A percentile compares a stretch with the other conserved stretches of the same genome.
These are phyloP conservation scores for Aspergillus pseudotamarii DNA, from an alignment of 2,329 filamentous ascomycete genomes.

Conservation along the genomic window DNA sequence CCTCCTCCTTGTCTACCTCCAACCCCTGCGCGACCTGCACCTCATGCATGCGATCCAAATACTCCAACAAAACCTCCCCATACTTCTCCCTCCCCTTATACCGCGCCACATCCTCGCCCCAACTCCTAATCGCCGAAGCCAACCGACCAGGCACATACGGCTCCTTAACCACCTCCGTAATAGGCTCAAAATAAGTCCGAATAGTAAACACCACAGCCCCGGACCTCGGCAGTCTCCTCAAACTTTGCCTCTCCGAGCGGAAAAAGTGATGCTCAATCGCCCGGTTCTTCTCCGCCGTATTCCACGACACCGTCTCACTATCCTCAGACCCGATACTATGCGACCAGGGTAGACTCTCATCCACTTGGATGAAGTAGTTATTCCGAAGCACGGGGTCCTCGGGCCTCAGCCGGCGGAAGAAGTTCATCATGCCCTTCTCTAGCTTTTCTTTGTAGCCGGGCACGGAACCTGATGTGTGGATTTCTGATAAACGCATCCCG, in stretches of 20 bases:
- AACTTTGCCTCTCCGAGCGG: conserved; percentile 72
- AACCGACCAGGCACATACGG: conserved; percentile 76
- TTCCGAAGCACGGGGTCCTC: conserved; percentile 70
- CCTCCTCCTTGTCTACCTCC: conserved; percentile 63
- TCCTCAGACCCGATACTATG: conserved; percentile 76
- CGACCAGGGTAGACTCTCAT: conserved; percentile 76
- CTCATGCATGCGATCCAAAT: conserved; percentile 71
- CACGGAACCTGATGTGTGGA: conserved; percentile 77
- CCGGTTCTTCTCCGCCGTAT: conserved; percentile 72
- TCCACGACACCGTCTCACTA: conserved; percentile 66
- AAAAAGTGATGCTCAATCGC: conserved; percentile 76
- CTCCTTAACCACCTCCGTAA: conserved; percentile 69
- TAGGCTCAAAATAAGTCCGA: conserved; percentile 75
- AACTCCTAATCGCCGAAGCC: conserved; percentile 77
- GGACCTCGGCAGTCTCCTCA: conserved; percentile 63
- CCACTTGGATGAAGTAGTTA: conserved; percentile 88
- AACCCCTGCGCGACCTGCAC: conserved; percentile 72
- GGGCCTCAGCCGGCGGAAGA: conserved; percentile 72
- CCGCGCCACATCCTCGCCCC: conserved; percentile 73
- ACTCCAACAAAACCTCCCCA: conserved; percentile 72
- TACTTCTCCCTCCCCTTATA: conserved; percentile 83
- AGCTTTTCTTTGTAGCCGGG: conserved; percentile 72
- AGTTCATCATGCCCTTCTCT: conserved; percentile 77
- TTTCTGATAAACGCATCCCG: conserved; percentile 75
- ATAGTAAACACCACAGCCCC: conserved; percentile 73